These are phyloP conservation scores for Jaltomata sinuosa DNA, from an alignment of 257 asterid species.

Conservation along the genomic window DNA sequence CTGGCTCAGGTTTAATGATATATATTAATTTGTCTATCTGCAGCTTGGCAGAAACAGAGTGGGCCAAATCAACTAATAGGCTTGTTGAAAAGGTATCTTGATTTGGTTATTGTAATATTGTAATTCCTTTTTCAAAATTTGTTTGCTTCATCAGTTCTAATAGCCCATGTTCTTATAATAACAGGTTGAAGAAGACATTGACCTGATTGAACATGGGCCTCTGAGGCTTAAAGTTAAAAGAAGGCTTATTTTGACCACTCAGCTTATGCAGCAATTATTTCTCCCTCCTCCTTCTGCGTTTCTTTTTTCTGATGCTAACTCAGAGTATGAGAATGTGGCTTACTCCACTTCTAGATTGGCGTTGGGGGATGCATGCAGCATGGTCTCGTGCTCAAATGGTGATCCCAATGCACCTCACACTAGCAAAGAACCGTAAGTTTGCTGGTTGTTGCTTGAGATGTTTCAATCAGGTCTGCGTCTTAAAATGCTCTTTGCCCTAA, in stretches of 20 bases:
- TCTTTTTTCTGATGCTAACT: slow-evolving; percentile 41
- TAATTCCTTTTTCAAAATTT: neutral
- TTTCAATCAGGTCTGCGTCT: neutral
- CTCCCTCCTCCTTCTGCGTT: slow-evolving; percentile 36
- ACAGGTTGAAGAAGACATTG: slow-evolving; percentile 50
- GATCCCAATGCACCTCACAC: neutral
- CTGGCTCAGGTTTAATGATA: neutral
- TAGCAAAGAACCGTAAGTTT: neutral
- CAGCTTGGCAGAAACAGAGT: slow-evolving; percentile 56
- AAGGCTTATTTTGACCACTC: slow-evolving; percentile 65
- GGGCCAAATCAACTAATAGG: slow-evolving; percentile 56
- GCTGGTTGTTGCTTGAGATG: neutral
- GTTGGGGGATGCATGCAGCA: slow-evolving; percentile 70
- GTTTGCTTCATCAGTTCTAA: neutral
- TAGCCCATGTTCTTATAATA: slow-evolving; percentile 4
- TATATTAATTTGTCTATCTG: neutral
- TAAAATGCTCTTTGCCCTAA: neutral
- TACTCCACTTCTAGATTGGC: slow-evolving; percentile 51
- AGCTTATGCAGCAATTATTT: slow-evolving; percentile 79
- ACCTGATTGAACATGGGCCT: slow-evolving; percentile 44
- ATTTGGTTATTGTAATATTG: neutral
- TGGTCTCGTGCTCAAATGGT: slow-evolving; percentile 3
- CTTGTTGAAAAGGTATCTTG: slow-evolving; percentile 52
- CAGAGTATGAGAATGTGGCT: slow-evolving; percentile 36
- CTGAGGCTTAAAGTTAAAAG: slow-evolving; percentile 40